A percentile compares a stretch with the other conserved stretches of the same genome.
Conservation (phyloP, 768 basidiomycete genomes). For the Russula vinacea region DNA sequence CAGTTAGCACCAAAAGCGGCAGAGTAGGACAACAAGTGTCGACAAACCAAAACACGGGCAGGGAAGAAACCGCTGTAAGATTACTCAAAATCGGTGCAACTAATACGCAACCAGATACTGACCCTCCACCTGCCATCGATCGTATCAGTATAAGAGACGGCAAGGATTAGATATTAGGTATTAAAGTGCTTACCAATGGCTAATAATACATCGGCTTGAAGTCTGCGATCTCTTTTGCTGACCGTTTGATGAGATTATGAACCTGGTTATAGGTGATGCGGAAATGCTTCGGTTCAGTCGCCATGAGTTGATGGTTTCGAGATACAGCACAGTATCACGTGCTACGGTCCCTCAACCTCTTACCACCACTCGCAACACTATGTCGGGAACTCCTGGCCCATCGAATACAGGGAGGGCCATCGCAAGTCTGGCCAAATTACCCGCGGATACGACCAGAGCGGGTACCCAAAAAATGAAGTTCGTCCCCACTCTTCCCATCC, state of each 20-base stretch:
- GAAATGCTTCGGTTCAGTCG: conserved; percentile 52
- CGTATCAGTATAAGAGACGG: neutral
- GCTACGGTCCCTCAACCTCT: neutral
- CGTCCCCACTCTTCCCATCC: conserved; percentile 68
- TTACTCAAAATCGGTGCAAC: conserved; percentile 29
- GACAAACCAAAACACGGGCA: conserved; percentile 71
- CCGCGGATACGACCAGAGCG: conserved; percentile 65
- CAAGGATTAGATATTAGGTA: conserved; percentile 3
- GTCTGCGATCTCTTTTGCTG: conserved; percentile 60
- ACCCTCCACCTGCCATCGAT: conserved; percentile 68
- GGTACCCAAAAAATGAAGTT: conserved; percentile 79
- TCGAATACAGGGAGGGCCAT: conserved; percentile 57
- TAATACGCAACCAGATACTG: conserved; percentile 37
- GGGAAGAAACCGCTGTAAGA: conserved; percentile 85
- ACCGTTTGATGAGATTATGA: conserved; percentile 77
- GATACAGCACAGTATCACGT: neutral
- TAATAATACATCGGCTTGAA: conserved; percentile 86
- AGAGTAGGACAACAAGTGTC: neutral
- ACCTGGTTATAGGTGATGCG: conserved; percentile 88
- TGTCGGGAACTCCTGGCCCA: conserved; percentile 30
- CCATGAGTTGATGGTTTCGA: conserved; percentile 24
- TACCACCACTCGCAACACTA: neutral
- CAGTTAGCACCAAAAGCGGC: neutral
- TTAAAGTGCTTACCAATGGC: conserved; percentile 60
- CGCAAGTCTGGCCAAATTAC: conserved; percentile 69